Base-by-base conservation (phyloP, 2,329 filamentous ascomycete species). In the Fusarium sp. region DNA sequence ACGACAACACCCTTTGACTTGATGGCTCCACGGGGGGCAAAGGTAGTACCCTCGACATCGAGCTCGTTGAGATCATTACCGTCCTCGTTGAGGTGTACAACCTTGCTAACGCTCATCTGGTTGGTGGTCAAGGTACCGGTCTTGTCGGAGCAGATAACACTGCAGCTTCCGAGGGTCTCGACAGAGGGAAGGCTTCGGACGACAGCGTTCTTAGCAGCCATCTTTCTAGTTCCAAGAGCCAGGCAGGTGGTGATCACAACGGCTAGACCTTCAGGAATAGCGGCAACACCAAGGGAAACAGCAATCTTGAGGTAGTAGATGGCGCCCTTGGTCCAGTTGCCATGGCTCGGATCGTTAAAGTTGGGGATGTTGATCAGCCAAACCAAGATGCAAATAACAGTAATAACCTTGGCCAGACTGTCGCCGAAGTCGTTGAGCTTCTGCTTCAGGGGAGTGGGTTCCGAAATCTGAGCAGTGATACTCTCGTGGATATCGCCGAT, bases 301-400 rank as follows among this genome's bases (percentile, higher is more conserved):
- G 96, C 96, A 77, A 99, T 99, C 86, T 99, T 99, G 74, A 99
- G 88, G 80, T 99, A 99, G 86, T 99, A 99, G 76, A 99, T 98
- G 61, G 96, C 96, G 62, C 96, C 96, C 84, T 98, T 99, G 67
- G 93, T 88, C 90, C 94, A 97, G 79, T 89, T 91, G 74, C 96
- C 96, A 74, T 97, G 95, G 69, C 92, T 91, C 27, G 94, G 93
- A 75, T 99, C 96, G 76, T 89, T 96, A 85, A 99, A 99, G 83
- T 99, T 93, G 75, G 93, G 91, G 72, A 98, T 93, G 82, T 99
- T 99, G 85, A 99, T 99, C 63, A 98, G 84, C 96, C 96, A 99
- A 73, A 99, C 96, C 58, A 97, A 83, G 69, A 98, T 84, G 80
- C 96, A 99, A 75, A 99, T 99, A 64, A 94, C 91, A 9, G 95